Evolutionary conservation across 768 basidiomycete species (phyloP).

Genomic region (Pisolithus microcarpus): DNA sequence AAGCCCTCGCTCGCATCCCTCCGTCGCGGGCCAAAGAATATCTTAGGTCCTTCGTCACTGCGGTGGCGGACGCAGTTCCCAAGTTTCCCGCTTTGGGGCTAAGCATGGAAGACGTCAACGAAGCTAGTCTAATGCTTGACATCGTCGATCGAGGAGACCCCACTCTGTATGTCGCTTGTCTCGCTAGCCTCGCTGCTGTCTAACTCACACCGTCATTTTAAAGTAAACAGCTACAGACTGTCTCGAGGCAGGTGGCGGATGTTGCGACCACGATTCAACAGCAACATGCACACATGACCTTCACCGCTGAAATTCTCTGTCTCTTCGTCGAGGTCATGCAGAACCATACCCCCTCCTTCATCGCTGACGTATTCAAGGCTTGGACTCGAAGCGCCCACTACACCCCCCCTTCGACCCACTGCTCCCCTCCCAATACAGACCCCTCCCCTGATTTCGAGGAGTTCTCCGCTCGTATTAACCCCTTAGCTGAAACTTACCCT

Average conservation of each 20-base stretch:
- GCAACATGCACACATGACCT: not conserved
- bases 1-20: not conserved
- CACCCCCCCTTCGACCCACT: not conserved
- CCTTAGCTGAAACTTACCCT: not conserved
- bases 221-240: not conserved
- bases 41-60: not conserved
- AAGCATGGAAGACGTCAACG: not conserved
- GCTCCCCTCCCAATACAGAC: not conserved
- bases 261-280: not conserved
- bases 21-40: not conserved
- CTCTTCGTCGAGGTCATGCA: not conserved
- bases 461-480: not conserved
- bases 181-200: not conserved
- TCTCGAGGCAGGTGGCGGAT: not conserved
- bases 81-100: not conserved
- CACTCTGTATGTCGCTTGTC: not conserved
- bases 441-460: not conserved
- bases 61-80: not conserved
- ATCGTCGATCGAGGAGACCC: not conserved
- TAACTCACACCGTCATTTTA: too few species aligned
- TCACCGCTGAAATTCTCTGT: not conserved
- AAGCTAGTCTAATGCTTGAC: not conserved
- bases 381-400: not conserved
- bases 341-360: not conserved
- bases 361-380: not conserved